Percentiles rank a stretch among this genome's conserved stretches.
Conservation (phyloP, 2,329 filamentous ascomycete species). For the Aspergillus vadensis region DNA sequence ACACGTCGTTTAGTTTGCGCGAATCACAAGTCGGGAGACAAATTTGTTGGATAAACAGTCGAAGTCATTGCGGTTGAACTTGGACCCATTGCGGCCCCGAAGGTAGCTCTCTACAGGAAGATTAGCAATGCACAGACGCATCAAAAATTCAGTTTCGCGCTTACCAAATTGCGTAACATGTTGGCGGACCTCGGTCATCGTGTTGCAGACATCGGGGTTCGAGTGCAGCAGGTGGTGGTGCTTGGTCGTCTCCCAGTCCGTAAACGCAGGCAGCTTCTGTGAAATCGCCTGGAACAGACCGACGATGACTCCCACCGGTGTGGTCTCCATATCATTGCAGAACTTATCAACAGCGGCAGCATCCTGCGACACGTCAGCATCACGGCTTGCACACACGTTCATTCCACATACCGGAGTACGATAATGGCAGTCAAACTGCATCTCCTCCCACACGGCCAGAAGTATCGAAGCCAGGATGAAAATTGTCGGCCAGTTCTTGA, state of each 20-base stretch:
- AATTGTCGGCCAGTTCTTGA: slow-evolving; percentile 99
- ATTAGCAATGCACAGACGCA: slow-evolving; percentile 44
- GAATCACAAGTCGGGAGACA: slow-evolving; percentile 91
- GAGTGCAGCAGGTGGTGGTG: slow-evolving; percentile 90
- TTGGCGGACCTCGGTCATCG: slow-evolving; percentile 91
- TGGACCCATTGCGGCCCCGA: slow-evolving; percentile 73
- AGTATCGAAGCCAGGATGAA: slow-evolving; percentile 96
- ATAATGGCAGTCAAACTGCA: slow-evolving; percentile 98
- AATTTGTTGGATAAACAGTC: slow-evolving; percentile 97
- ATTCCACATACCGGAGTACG: slow-evolving; percentile 63
- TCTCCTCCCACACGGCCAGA: slow-evolving; percentile 94
- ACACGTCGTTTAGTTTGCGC: slow-evolving; percentile 68
- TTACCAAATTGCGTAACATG: slow-evolving; percentile 92
- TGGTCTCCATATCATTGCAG: slow-evolving; percentile 94
- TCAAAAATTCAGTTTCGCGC: slow-evolving; percentile 37
- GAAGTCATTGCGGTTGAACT: slow-evolving; percentile 89
- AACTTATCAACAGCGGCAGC: slow-evolving; percentile 85
- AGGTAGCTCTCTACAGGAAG: slow-evolving; percentile 75
- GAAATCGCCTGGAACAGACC: slow-evolving; percentile 97
- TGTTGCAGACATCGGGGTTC: slow-evolving; percentile 88
- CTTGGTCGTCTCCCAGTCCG: slow-evolving; percentile 90
- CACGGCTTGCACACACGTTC: background rate
- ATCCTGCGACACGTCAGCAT: slow-evolving; percentile 52
- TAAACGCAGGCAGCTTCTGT: slow-evolving; percentile 88
- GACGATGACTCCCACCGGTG: slow-evolving; percentile 92